Evolutionary conservation across 257 asterid genomes (phyloP), one percentile per base, ranked within the genome.

Genomic region (Coffea canephora): DNA sequence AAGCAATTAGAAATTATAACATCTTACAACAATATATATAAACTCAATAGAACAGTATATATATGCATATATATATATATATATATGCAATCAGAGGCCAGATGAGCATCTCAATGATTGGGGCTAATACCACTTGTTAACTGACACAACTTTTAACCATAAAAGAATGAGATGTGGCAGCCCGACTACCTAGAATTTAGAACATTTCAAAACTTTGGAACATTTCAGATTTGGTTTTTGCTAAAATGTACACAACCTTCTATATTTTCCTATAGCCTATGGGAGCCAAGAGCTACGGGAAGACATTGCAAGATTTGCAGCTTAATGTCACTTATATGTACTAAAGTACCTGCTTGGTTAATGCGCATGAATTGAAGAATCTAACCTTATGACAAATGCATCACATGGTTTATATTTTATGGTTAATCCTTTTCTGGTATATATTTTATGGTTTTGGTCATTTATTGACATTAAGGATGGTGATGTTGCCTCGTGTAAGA

Each of bases 361-460:
- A 65, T 65, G 69, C 41, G 69, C 69, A 61, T 59, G 69, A 10
- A 25, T 65, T 25, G 69, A 27, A 65, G 69, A 65, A 65, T 65
- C 69, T 27, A 25, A 65, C 69, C 9, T 64, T 64, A n/a, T n/a
- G 25, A 39, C 39, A 13, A 64, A 64, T 64, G 39, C 41, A 25
- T 65, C 69, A 27, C 69, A 65, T 27, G 69, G 69, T 64, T n/a
- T 64, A 10, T 5, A 36, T 64, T n/a, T 31, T 31, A 31, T 31
- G 34, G 34, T 31, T 16, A n/a, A 14, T 55, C 69, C 10, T 23
- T 64, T 64, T 25, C 5, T 64, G 39, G 19, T 65, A 11, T 25
- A 65, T 65, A 65, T 25, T 65, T 64, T 65, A 65, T 65, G 4
- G 39, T 25, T 27, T 27, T 27, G 16, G 27, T 27, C 69, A 65